A percentile compares a stretch with the other conserved stretches of the same genome.
These are phyloP conservation scores for Metschnikowia gelsemii DNA, from an alignment of 805 yeast genomes.

Conservation along the genomic window DNA sequence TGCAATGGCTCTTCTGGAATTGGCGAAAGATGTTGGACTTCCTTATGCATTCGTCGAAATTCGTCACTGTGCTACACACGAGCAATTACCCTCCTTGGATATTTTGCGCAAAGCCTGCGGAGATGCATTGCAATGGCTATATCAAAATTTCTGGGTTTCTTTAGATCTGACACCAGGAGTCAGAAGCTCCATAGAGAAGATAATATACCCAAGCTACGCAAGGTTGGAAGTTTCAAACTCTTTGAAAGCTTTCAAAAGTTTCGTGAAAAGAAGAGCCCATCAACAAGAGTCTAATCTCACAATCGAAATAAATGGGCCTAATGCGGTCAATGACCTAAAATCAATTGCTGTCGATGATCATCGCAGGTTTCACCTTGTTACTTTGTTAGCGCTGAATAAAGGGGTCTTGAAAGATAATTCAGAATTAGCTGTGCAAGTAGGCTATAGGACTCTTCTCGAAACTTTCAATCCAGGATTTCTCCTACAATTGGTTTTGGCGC, in stretches of 20 bases:
- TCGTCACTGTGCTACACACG: constrained; percentile 91
- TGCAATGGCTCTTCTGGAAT: constrained; percentile 73
- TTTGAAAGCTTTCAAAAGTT: neutral
- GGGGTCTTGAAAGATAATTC: constrained; percentile 1
- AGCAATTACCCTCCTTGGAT: constrained; percentile 67
- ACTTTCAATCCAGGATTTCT: constrained; percentile 1
- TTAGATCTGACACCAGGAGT: neutral
- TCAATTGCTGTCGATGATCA: neutral
- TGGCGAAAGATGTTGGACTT: constrained; percentile 67
- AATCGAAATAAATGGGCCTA: neutral
- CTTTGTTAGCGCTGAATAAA: constrained; percentile 5
- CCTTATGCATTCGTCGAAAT: constrained; percentile 86
- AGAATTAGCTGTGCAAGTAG: neutral
- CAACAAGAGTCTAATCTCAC: too few species aligned
- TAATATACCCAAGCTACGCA: too few species aligned
- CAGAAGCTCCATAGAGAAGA: neutral
- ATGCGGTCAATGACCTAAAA: neutral
- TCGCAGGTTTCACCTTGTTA: constrained; percentile 1
- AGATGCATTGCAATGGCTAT: constrained; percentile 74
- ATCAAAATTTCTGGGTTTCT: constrained; percentile 65
- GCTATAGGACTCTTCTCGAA: constrained; percentile 6
- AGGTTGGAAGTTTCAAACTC: neutral
- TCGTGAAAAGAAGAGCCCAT: neutral
- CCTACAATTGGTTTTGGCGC: constrained; percentile 3
- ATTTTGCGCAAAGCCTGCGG: constrained; percentile 59